phyloP scores from a whole-genome alignment of 192 early-diverging fungal genomes.

The Coemansia sp. region DNA sequence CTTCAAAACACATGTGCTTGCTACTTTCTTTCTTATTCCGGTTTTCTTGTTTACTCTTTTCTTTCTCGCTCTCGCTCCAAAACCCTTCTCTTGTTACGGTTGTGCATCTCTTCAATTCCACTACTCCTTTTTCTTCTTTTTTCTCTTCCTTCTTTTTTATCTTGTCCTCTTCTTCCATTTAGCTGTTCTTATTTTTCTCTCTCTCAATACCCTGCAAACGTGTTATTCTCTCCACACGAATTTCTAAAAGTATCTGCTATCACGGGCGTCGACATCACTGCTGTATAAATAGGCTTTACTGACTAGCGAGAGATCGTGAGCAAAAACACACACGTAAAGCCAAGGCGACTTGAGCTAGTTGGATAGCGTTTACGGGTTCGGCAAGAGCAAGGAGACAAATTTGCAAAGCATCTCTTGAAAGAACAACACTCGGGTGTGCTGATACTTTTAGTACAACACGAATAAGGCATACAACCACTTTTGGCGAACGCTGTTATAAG shows the following conservation, averaged over 20 bases:
- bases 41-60: background rate
- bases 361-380: no score
- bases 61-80: background rate
- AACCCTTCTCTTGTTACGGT: slow-evolving; percentile 3
- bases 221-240: no score
- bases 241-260: no score
- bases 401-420: background rate
- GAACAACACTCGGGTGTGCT: background rate
- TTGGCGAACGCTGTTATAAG: background rate
- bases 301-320: no score
- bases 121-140: background rate
- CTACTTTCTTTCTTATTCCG: background rate
- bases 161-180: background rate
- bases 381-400: background rate
- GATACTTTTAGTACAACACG: no score
- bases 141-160: background rate
- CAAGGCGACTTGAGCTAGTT: no score
- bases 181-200: background rate
- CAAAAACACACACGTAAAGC: no score
- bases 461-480: background rate
- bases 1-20: background rate
- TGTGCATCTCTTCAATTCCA: slow-evolving; percentile 8
- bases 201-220: background rate
- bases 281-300: no score
- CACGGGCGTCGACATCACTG: no score